Evolutionary conservation across 495 filamentous ascomycete species (phyloP), one percentile per base, ranked within the genome.

Genomic region (Aspergillus heteromorphus): DNA sequence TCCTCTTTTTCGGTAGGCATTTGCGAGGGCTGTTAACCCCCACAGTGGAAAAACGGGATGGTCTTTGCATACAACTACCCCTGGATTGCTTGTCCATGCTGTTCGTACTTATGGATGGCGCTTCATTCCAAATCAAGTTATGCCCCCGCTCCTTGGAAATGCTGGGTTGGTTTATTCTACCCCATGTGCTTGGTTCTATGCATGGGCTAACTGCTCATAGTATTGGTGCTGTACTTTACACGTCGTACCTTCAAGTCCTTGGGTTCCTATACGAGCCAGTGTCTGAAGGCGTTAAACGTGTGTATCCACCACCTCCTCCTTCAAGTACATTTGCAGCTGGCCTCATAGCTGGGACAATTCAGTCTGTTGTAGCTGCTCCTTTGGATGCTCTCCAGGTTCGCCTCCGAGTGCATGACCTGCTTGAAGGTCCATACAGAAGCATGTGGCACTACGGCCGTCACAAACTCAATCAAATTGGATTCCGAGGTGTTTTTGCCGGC

Each of bases 311-410:
- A 10, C 84, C 90, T 5, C 73, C 80, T 0, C 76, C 82, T 0
- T 62, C 65, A 1, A 69, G 80, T 38, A 90, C 90, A 6, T 91
- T 95, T 49, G 66, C 80, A 8, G 89, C 91, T 14, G 91, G 91
- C 0, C 85, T 91, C 59, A 61, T 83, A 17, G 91, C 89, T 0
- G 91, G 91, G 0, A 77, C 81, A 10, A 73, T 95, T 9, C 90
- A 95, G 67, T 90, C 86, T 21, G 61, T 95, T 21, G 69, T 92
- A 19, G 91, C 91, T 0, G 89, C 91, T 0, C 91, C 91, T 1
- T 75, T 96, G n/a, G 91, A 96, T 65, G 91, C 91, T 4, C 77
- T 96, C 6, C 87, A 91, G 64, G 83, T 90, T 20, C 82, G 91
- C 40, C 87, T 91, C 57, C 83, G 86, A 45, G 84, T 86, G 40